Conservation (phyloP, 805 yeast genomes). For the Saccharomycopsis javanensis region DNA sequence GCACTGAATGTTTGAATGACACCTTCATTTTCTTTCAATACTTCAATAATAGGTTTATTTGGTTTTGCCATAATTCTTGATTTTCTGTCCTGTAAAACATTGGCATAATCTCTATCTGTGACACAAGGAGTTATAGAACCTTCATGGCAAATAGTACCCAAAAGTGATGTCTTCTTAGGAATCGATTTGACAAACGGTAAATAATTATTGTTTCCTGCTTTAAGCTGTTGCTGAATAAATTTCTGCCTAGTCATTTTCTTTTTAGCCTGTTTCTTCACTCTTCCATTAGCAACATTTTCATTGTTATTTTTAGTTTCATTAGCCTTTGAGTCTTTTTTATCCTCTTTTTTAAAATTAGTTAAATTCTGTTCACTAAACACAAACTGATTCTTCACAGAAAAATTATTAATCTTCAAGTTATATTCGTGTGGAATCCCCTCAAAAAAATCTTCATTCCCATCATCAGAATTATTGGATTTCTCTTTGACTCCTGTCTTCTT, state of each 20-base stretch:
- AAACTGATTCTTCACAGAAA: constrained; percentile 74
- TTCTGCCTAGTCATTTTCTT: constrained; percentile 7
- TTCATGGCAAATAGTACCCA: constrained; percentile 87
- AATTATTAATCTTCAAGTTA: constrained; percentile 67
- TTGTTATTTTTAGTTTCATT: constrained; percentile 28
- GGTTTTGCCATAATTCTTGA: constrained; percentile 36
- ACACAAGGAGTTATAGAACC: constrained; percentile 79
- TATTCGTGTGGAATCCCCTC: constrained; percentile 72
- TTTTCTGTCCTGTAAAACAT: constrained; percentile 51
- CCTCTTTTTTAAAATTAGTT: constrained; percentile 28
- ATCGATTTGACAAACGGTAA: constrained; percentile 82
- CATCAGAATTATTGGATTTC: neutral
- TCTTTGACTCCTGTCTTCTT: neutral
- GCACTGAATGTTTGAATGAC: constrained; percentile 31
- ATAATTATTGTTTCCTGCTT: constrained; percentile 31
- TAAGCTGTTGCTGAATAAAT: constrained; percentile 9
- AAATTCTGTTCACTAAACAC: constrained; percentile 83
- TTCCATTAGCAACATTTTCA: constrained; percentile 30
- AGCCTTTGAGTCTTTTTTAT: constrained; percentile 30
- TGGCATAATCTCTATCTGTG: constrained; percentile 57
- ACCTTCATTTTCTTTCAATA: constrained; percentile 75
- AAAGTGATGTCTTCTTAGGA: constrained; percentile 76
- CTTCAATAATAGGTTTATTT: constrained; percentile 41
- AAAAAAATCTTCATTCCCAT: constrained; percentile 26
- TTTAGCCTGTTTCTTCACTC: constrained; percentile 22